Evolutionary conservation across 2,329 filamentous ascomycete genomes (phyloP).

Genomic region (Cladosporium sp.): DNA sequence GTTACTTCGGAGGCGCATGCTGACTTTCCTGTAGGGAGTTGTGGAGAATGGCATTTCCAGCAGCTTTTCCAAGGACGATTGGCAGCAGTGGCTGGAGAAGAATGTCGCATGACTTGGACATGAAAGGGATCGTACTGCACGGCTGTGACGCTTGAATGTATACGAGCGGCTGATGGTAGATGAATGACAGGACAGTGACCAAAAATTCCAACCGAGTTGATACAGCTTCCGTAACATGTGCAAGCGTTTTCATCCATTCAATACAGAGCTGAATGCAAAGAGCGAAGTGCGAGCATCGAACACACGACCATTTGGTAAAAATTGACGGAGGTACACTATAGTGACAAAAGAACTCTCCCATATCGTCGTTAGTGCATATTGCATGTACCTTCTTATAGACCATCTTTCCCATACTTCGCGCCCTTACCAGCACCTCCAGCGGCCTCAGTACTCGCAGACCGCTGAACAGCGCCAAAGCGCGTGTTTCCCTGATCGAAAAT

Average conservation of each 20-base stretch:
- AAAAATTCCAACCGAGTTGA: background rate
- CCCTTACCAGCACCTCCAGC: background rate
- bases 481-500: conserved; percentile 59
- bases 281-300: too few relatives aligned
- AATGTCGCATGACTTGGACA: conserved; percentile 53
- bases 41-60: conserved; percentile 77
- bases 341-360: background rate
- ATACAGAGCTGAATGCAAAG: too few relatives aligned
- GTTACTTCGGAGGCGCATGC: conserved; percentile 62
- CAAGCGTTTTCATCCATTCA: too few relatives aligned
- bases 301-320: too few relatives aligned
- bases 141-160: background rate
- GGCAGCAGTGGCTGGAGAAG: conserved; percentile 78
- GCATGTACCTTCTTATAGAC: background rate
- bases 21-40: conserved; percentile 52
- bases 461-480: background rate
- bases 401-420: background rate
- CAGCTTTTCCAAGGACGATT: conserved; percentile 76
- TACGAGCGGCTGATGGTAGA: background rate
- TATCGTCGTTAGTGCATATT: background rate
- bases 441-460: background rate
- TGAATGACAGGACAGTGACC: background rate
- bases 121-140: background rate
- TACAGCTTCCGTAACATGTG: background rate
- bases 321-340: too few relatives aligned